Base-by-base conservation (phyloP, 2,329 filamentous ascomycete species). In the Phyllosticta citribraziliensis region DNA sequence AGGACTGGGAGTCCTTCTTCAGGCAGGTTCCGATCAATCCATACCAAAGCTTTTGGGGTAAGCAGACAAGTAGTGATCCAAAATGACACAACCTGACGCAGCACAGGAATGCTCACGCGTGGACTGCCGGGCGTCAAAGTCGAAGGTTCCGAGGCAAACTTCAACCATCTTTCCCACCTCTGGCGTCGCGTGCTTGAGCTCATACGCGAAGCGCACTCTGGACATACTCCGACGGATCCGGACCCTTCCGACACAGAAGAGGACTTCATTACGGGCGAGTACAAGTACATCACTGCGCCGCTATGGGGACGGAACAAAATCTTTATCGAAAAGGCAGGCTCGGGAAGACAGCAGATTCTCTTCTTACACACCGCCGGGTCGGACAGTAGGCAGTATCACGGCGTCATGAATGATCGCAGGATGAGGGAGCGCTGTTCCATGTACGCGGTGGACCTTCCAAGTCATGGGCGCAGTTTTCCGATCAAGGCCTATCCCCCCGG, bases 391-490 rank as follows among this genome's bases (percentile, higher is more conserved):
- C 78, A 81, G 65, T 81, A 80, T 58, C 79, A 81, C 58, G 78
- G 79, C 20, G 78, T 81, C 2, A 76, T 82, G 77, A 81, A 80
- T 60, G 73, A 80, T 60, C 61, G 69, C 27, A 69, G 71, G 12
- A 79, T 79, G 76, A 70, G 74, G 20, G 74, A 78, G 67, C 76
- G 71, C 58, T 79, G 76, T 61, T 76, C 72, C 20, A 81, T 81
- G 78, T 76, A 75, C 53, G 76, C 76, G 1, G 79, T 81, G 55
- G 79, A 81, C 65, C 70, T 81, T 10, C 79, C 79, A 0, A 78
- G 76, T 2, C 79, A 81, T 63, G 79, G 79, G 0, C 67, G 78
- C 6, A 77, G 73, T 53, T 81, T 80, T 61, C 79, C 79, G 0
- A 73, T 74, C 12, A 68, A 73, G 57, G 71, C 72, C 22, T 73